phyloP scores from a whole-genome alignment of 306 rosid species.

The Dicorynia guianensis region DNA sequence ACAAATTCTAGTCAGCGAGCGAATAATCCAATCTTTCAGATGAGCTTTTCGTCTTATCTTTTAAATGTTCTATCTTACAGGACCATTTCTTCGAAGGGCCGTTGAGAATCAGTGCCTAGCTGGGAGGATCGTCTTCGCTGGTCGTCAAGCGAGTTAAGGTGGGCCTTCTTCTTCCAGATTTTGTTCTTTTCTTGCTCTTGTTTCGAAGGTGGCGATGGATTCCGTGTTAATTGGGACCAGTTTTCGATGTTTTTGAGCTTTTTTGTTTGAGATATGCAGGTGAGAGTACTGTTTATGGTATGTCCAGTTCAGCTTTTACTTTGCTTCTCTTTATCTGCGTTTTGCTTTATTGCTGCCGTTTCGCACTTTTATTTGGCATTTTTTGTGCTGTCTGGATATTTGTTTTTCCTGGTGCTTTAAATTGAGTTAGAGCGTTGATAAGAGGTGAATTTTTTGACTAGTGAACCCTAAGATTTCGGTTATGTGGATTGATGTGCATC shows the following conservation, averaged over 20 bases:
- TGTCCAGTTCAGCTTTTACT: constrained; percentile 67
- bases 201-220: constrained; percentile 38
- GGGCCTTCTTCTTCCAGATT: constrained; percentile 38
- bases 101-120: constrained; percentile 55
- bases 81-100: constrained; percentile 49
- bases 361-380: constrained; percentile 31
- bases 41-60: constrained; percentile 31
- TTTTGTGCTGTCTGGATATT: constrained; percentile 30
- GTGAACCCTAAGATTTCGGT: constrained; percentile 57
- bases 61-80: constrained; percentile 35
- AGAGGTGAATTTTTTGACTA: constrained; percentile 42
- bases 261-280: constrained; percentile 46
- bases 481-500: constrained; percentile 34
- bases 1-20: constrained; percentile 49
- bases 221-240: constrained; percentile 47
- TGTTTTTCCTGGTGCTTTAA: constrained; percentile 27
- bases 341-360: constrained; percentile 50
- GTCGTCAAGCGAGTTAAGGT: constrained; percentile 45
- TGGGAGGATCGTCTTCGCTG: constrained; percentile 45
- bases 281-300: constrained; percentile 67
- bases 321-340: constrained; percentile 49
- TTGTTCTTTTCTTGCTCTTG: constrained; percentile 13
- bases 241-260: constrained; percentile 38
- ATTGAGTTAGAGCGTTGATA: constrained; percentile 21
- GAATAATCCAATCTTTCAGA: constrained; percentile 52